Percentiles rank a stretch among this genome's conserved stretches.
These are phyloP conservation scores for Colletotrichum orbiculare DNA, from an alignment of 2,329 filamentous ascomycete genomes.

Conservation along the genomic window DNA sequence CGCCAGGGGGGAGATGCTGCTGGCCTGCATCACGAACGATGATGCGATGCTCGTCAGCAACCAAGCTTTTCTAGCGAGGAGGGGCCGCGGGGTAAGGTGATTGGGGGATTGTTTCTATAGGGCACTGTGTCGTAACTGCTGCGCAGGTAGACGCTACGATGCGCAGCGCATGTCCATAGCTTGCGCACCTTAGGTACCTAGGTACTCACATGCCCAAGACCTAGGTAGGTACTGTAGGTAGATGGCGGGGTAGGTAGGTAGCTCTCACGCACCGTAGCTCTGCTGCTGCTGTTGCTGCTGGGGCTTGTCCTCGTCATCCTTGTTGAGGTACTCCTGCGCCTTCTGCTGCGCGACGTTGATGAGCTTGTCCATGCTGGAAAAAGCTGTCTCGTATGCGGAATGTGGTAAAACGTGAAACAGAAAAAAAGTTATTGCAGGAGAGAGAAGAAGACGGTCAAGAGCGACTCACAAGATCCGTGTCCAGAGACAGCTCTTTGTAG, in stretches of 20 bases:
- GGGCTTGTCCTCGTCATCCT: slow-evolving; percentile 44
- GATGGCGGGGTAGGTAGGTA: slow-evolving; percentile 34
- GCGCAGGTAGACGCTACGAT: too few relatives aligned
- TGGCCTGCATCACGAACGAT: slow-evolving; percentile 13
- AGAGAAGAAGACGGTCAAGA: not conserved
- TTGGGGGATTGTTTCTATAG: not conserved
- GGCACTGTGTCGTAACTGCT: not conserved
- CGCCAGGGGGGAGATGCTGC: slow-evolving; percentile 38
- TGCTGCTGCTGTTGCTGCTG: slow-evolving; percentile 36
- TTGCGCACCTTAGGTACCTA: too few relatives aligned
- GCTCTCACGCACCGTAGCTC: slow-evolving; percentile 19
- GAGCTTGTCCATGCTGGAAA: slow-evolving; percentile 50
- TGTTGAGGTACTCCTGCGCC: slow-evolving; percentile 50
- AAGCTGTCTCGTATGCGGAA: not conserved
- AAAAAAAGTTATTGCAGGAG: not conserved
- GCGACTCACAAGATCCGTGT: slow-evolving; percentile 8
- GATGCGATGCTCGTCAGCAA: slow-evolving; percentile 14
- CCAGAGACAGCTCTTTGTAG: slow-evolving; percentile 21
- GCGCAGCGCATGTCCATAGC: too few relatives aligned
- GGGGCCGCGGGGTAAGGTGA: slow-evolving; percentile 18
- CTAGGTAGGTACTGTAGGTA: too few relatives aligned
- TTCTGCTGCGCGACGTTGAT: slow-evolving; percentile 41
- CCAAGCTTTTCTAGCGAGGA: slow-evolving; percentile 16
- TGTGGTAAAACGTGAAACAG: not conserved
- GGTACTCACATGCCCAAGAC: too few relatives aligned